Evolutionary conservation across 1,284 basidiomycete genomes (phyloP).

Genomic region (Trametes versicolor): DNA sequence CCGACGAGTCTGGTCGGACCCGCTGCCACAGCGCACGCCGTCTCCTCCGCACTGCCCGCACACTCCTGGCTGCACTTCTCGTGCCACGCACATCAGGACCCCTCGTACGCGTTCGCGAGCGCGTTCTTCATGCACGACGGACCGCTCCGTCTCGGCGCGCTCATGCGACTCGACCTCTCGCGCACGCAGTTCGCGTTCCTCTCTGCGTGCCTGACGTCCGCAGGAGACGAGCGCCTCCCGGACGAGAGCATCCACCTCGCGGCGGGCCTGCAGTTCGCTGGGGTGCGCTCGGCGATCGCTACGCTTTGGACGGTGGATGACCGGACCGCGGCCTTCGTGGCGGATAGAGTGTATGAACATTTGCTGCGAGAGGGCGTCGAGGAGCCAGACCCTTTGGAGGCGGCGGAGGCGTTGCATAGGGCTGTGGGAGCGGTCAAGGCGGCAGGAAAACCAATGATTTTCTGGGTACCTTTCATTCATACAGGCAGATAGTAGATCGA

Average conservation of each 20-base stretch:
- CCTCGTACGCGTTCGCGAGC: slow-evolving; percentile 22
- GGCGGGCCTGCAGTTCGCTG: slow-evolving; percentile 38
- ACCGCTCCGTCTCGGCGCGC: slow-evolving; percentile 21
- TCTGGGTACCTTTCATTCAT: slow-evolving; percentile 24
- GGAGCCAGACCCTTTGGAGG: slow-evolving; percentile 16
- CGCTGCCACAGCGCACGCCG: slow-evolving; percentile 15
- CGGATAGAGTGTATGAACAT: slow-evolving; percentile 26
- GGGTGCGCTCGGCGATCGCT: slow-evolving; percentile 37
- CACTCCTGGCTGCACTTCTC: slow-evolving; percentile 35
- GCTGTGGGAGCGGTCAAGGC: slow-evolving; percentile 16
- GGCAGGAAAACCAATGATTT: slow-evolving; percentile 10
- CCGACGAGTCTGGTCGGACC: slow-evolving; percentile 13
- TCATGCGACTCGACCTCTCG: slow-evolving; percentile 27
- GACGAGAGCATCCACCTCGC: slow-evolving; percentile 40
- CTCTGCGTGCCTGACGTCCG: slow-evolving; percentile 42
- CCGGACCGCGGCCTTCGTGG: slow-evolving; percentile 13
- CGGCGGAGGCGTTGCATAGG: slow-evolving; percentile 22
- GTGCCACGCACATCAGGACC: slow-evolving; percentile 34
- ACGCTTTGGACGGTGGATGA: slow-evolving; percentile 41
- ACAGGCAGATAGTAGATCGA: slow-evolving; percentile 12
- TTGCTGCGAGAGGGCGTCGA: slow-evolving; percentile 21
- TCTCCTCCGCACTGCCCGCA: slow-evolving; percentile 18
- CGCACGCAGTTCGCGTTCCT: slow-evolving; percentile 39
- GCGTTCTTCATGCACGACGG: slow-evolving; percentile 30
- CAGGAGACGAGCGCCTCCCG: slow-evolving; percentile 31